Evolutionary conservation across 2,329 filamentous ascomycete genomes (phyloP).

Genomic region (Penicillium sp.): DNA sequence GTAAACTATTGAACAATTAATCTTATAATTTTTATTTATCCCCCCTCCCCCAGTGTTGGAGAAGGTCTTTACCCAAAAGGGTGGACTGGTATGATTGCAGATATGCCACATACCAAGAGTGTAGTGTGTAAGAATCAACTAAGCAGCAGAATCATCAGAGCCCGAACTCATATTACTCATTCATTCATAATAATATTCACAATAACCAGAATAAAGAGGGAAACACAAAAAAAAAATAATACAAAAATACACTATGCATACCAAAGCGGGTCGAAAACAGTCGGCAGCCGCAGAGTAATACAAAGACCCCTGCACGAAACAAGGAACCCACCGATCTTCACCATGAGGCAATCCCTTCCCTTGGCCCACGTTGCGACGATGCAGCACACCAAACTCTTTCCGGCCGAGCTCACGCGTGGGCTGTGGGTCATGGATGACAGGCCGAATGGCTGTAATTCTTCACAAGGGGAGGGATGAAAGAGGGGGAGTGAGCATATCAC

Average conservation of each 20-base stretch:
- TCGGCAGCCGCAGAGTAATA: not conserved
- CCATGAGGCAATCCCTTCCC: slow-evolving; percentile 32
- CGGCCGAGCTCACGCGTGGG: slow-evolving; percentile 37
- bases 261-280: not conserved
- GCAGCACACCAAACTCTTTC: slow-evolving; percentile 42
- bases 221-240: not conserved
- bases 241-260: not conserved
- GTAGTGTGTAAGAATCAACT: not conserved
- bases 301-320: slow-evolving; percentile 17
- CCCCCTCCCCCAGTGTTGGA: not conserved
- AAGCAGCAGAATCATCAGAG: no score
- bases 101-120: not conserved
- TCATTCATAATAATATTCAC: not conserved
- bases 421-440: slow-evolving; percentile 44
- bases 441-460: slow-evolving; percentile 34
- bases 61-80: not conserved
- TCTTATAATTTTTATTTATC: not conserved
- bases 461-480: slow-evolving; percentile 27
- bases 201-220: no score
- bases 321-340: slow-evolving; percentile 30
- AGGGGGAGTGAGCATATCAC: slow-evolving; percentile 3
- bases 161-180: no score
- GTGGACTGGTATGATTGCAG: not conserved
- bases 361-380: slow-evolving; percentile 45
- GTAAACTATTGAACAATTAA: slow-evolving; percentile 5